Evolutionary conservation across 345 rosid genomes (phyloP), one percentile per base, ranked within the genome.

Genomic region (Syzygium aqueum): DNA sequence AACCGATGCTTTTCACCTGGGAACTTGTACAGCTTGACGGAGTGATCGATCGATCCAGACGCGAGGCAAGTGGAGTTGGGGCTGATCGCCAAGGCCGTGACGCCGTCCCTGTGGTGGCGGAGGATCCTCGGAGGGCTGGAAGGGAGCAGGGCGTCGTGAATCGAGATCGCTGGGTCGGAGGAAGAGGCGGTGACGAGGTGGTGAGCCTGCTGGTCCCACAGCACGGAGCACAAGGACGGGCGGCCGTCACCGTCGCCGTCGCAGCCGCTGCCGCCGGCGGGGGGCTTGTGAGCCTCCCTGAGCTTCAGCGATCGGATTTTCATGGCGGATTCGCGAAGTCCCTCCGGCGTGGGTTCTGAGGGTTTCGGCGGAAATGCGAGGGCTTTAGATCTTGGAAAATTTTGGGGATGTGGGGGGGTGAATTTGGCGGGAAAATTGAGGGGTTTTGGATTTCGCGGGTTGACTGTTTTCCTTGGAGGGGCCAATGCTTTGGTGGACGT

Each of bases 21-120:
- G 85, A 97, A 97, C 88, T 92, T 96, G 95, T 95, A 97, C 93
- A 97, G 98, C 94, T 97, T 97, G 84, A 97, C 99, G 57, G 99
- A 96, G 90, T 93, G 98, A 89, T 96, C 99, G 51, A 96, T 91
- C 53, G 99, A 96, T 63, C 97, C 99, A 15, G 99, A 96, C 53
- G 99, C 98, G 83, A 97, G 98, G 93, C 96, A 94, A 82, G 99
- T 92, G 86, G 98, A 95, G 88, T 97, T 96, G 77, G 95, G 94
- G 91, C 98, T 96, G 49, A 97, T 94, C 33, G 98, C 95, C 56
- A 96, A 87, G 52, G 98, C 93, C 22, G 99, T 96, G 89, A 95
- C 98, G 33, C 99, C 98, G 52, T 97, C 99, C 19, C 96, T 96
- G 87, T 97, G 99, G 93, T 96, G 99, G 28, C 98, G 96, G 61